Base-by-base conservation (phyloP, 345 rosid species). In the Bruguiera sexangula region DNA sequence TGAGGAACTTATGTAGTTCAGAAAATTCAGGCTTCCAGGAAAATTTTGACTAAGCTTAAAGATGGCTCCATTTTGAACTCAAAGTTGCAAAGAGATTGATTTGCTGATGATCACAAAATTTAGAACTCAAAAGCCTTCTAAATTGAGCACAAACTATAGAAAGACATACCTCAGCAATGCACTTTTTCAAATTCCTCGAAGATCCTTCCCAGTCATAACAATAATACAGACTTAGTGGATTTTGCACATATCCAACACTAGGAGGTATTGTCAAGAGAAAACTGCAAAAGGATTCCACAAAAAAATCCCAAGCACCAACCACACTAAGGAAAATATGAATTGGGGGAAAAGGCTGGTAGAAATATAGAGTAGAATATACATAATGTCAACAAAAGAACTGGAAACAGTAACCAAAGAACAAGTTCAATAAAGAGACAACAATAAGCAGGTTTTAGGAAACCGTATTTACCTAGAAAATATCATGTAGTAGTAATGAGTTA, bases 211-310 rank as follows among this genome's bases (percentile, higher is more conserved):
- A 15, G 64, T 82, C 79, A 51, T 91, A 91, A 78, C 98, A 93
- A 70, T 93, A 93, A 65, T 91, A 93, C 82, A 93, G 56, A 67
- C 98, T 94, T 85, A 89, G 72, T 0, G 98, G 98, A 72, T 94
- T 94, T 73, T 89, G 97, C 60, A 88, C 96, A 70, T 89, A 88
- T 56, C 98, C 96, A 60, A 91, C 89, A 21, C 96, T 94, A 3
- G 92, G 93, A 70, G 98, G 98, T 71, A 94, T 86, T 26, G 97
- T 91, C 81, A 91, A 78, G 29, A 94, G 81, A 63, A 77, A 89
- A 34, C 98, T 94, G 86, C 82, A 71, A 6, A 64, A 60, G 43
- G 31, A 11, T 16, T 3, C 21, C 50, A 39, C 43, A 34, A 20
- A 0, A 1, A 34, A 31, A 58, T 53, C 24, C 58, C 20, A 36